Conservation (phyloP, 2,329 filamentous ascomycete species). For the Diaporthe vexans region DNA sequence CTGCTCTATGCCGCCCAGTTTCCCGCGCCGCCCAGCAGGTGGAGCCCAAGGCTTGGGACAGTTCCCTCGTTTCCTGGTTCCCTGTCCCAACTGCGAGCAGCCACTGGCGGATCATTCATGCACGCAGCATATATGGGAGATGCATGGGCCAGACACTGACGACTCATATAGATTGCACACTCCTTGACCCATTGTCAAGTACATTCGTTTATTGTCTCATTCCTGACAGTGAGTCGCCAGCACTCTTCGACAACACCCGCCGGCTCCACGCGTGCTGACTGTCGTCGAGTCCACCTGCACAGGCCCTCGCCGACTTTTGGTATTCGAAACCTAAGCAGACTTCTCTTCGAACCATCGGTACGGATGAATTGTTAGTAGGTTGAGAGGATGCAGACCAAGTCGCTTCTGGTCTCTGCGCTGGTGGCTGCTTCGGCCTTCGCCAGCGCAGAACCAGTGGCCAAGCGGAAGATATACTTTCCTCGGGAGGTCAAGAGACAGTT, state of each 20-base stretch:
- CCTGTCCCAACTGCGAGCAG: constrained; percentile 38
- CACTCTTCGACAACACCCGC: constrained; percentile 35
- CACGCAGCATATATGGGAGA: constrained; percentile 35
- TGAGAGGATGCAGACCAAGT: constrained; percentile 64
- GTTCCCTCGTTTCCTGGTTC: constrained; percentile 17
- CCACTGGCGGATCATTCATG: constrained; percentile 51
- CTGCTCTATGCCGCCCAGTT: not conserved
- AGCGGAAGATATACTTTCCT: constrained; percentile 70
- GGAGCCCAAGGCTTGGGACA: constrained; percentile 26
- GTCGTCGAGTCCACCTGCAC: constrained; percentile 30
- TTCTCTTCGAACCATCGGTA: constrained; percentile 21
- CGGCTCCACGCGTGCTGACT: constrained; percentile 45
- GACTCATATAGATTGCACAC: constrained; percentile 56
- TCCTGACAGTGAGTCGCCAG: constrained; percentile 63
- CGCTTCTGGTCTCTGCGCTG: constrained; percentile 63
- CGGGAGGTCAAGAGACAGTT: constrained; percentile 68
- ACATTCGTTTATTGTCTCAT: constrained; percentile 65
- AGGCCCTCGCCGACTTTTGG: constrained; percentile 27
- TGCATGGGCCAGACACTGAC: constrained; percentile 43
- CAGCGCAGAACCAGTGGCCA: constrained; percentile 56
- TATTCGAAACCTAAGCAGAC: constrained; percentile 28
- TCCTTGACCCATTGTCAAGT: constrained; percentile 71
- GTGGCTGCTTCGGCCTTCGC: constrained; percentile 62
- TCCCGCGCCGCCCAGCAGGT: constrained; percentile 21
- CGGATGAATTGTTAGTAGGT: constrained; percentile 40